Evolutionary conservation across 148 eudicot genomes (phyloP).

Genomic region (Spergularia marina): DNA sequence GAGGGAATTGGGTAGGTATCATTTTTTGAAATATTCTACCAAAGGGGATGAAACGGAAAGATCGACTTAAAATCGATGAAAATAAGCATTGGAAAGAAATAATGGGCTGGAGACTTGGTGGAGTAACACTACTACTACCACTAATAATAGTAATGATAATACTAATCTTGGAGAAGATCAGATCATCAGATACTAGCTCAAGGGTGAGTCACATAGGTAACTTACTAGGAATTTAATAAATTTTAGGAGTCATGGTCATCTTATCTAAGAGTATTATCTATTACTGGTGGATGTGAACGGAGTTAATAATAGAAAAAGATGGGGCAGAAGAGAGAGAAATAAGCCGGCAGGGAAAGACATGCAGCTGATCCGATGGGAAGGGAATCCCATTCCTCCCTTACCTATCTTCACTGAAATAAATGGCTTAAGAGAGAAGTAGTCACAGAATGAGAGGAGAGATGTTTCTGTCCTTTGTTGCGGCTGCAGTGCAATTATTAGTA

Average conservation of each 20-base stretch:
- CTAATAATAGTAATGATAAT: background rate
- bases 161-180: conserved; percentile 10
- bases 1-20: too few relatives aligned
- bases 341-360: conserved; percentile 30
- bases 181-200: background rate
- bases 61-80: too few relatives aligned
- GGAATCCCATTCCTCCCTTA: conserved; percentile 29
- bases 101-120: too few relatives aligned
- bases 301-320: conserved; percentile 30
- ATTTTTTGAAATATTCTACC: too few relatives aligned
- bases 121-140: too few relatives aligned
- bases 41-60: too few relatives aligned
- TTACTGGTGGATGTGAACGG: conserved; percentile 22
- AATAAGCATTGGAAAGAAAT: too few relatives aligned
- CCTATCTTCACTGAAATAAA: conserved; percentile 24
- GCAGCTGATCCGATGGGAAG: conserved; percentile 36
- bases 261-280: conserved; percentile 15
- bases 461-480: conserved; percentile 26
- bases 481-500: conserved; percentile 26
- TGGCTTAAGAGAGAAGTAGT: conserved; percentile 8
- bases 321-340: conserved; percentile 15
- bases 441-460: conserved; percentile 1
- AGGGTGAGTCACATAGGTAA: conserved; percentile 12
- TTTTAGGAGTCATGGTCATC: conserved; percentile 23
- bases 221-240: background rate